Base-by-base conservation (phyloP, 164 flowering plant genomes). In the Stephania yunnanensis region DNA sequence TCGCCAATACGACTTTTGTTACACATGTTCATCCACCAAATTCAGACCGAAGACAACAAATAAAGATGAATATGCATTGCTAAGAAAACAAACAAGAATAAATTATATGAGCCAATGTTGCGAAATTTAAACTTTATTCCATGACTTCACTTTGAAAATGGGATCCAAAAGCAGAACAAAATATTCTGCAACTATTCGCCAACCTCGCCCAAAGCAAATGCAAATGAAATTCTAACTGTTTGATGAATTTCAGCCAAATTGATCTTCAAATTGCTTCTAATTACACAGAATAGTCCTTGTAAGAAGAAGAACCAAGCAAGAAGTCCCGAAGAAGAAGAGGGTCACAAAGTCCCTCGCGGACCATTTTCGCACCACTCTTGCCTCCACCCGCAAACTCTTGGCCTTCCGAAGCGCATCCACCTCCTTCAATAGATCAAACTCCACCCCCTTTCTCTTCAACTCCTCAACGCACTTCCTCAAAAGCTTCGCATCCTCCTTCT, bases 331-430 rank as follows among this genome's bases (percentile, higher is more conserved):
- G 85, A 95, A 90, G 80, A 93, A 92, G 44, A 92, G 65, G 0
- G 87, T 79, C 0, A 89, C 93, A 50, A 91, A 90, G 50, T 95
- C 98, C 79, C 92, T 88, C 0, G 92, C 81, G 1, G 97, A 92
- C 98, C 99, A 95, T 81, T 83, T 93, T 76, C 81, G 77, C 19
- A 92, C 92, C 4, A 79, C 82, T 73, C 87, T 88, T 0, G 85
- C 44, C 42, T 91, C 97, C 7, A 93, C 88, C 5, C 95, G 63
- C 78, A 95, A 68, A 58, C 99, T 95, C 88, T 95, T 95, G 0
- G 99, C 99, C 78, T 97, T 85, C 72, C 99, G 77, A 7, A 93
- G 80, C 7, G 97, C 97, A 77, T 95, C 97, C 1, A 95, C 97
- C 78, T 93, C 97, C 83, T 90, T 93, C 83, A 95, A 65, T 84